phyloP scores from a whole-genome alignment of 805 yeast genomes.

The Metschnikowia koreensis region DNA sequence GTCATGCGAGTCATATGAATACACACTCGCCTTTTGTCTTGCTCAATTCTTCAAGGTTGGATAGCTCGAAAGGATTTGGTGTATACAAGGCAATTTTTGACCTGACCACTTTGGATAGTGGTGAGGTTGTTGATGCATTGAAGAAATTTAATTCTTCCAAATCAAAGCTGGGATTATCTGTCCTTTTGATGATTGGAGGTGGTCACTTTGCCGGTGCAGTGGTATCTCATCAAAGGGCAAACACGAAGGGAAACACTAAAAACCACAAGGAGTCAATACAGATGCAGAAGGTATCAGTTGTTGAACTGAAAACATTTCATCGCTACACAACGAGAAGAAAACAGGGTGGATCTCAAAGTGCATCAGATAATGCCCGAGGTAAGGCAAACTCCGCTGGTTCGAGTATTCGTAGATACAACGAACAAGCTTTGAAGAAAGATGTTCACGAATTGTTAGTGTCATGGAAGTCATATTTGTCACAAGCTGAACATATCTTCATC shows the following conservation, averaged over 20 bases:
- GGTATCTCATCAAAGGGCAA: constrained; percentile 64
- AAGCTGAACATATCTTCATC: constrained; percentile 70
- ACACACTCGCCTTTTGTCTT: constrained; percentile 69
- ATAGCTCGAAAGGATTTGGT: constrained; percentile 53
- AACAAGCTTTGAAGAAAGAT: constrained; percentile 75
- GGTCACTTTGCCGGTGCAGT: constrained; percentile 98
- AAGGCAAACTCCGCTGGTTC: constrained; percentile 97
- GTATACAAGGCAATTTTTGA: constrained; percentile 64
- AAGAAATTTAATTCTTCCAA: constrained; percentile 22
- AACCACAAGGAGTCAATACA: constrained; percentile 47
- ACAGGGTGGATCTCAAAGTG: constrained; percentile 96
- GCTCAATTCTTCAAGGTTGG: constrained; percentile 50
- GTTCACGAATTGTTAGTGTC: constrained; percentile 61
- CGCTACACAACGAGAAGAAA: constrained; percentile 94
- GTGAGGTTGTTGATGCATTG: constrained; percentile 44
- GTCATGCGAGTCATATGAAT: constrained; percentile 51
- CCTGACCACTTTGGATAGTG: constrained; percentile 29
- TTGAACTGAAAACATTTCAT: constrained; percentile 84
- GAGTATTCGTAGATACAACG: constrained; percentile 83
- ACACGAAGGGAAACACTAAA: constrained; percentile 54
- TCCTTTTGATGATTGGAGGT: constrained; percentile 91
- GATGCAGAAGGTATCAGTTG: constrained; percentile 61
- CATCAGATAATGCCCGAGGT: constrained; percentile 88
- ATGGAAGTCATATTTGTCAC: constrained; percentile 62
- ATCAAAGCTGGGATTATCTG: constrained; percentile 46